Percentiles rank a stretch among this genome's conserved stretches.
phyloP scores from a whole-genome alignment of 768 basidiomycete genomes.

The Tremella fuciformis region DNA sequence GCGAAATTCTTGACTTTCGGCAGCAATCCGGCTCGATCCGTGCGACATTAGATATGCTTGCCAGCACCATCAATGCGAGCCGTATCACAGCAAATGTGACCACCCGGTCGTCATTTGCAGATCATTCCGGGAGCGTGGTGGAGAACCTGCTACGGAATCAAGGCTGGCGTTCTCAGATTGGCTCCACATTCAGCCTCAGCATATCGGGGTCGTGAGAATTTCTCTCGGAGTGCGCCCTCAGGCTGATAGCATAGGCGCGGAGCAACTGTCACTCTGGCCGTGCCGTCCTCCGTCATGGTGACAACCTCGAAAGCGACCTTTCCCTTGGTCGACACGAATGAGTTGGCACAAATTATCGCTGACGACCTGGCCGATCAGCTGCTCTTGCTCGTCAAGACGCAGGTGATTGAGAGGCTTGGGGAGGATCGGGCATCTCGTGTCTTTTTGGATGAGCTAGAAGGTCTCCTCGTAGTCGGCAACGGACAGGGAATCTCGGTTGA shows the following conservation, averaged over 20 bases:
- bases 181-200: conserved; percentile 12
- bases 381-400: background rate
- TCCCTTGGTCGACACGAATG: conserved; percentile 23
- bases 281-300: conserved; percentile 14
- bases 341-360: conserved; percentile 25
- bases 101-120: background rate
- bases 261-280: conserved; percentile 15
- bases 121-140: background rate
- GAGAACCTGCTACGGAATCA: background rate
- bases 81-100: conserved; percentile 14
- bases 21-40: conserved; percentile 10
- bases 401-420: too few species aligned
- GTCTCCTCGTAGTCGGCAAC: background rate
- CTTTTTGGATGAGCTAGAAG: too few species aligned
- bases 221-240: background rate
- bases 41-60: conserved; percentile 21
- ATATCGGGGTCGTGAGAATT: conserved; percentile 16
- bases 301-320: conserved; percentile 29
- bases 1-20: conserved; percentile 28
- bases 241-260: conserved; percentile 21
- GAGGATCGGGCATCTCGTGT: too few species aligned
- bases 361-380: conserved; percentile 31
- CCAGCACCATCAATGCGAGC: conserved; percentile 9
- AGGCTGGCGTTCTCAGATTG: conserved; percentile 4
- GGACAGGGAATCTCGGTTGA: too few species aligned